Percentiles rank a stretch among this genome's conserved stretches.
These are phyloP conservation scores for Stephanodiscus minutulus DNA, from an alignment of 108 stramenopile genomes.

Conservation along the genomic window DNA sequence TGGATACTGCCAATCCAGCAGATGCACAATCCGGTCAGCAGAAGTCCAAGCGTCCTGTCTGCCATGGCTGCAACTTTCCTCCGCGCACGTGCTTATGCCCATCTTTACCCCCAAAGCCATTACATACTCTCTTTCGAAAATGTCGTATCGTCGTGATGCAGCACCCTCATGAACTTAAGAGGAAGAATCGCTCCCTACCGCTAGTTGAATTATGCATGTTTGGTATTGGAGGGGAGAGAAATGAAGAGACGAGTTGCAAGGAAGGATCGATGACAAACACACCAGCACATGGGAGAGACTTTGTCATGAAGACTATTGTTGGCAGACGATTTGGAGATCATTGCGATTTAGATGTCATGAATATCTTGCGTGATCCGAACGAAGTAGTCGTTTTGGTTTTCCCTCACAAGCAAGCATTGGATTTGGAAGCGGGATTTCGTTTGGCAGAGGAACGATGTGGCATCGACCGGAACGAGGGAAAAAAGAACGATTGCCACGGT, in stretches of 20 bases:
- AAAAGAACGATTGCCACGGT: constrained; percentile 16
- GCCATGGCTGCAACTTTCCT: constrained; percentile 56
- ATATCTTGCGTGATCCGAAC: constrained; percentile 40
- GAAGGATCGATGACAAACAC: background rate
- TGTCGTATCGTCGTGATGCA: constrained; percentile 63
- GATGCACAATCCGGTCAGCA: background rate
- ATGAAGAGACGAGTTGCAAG: background rate
- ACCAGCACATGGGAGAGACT: constrained; percentile 9
- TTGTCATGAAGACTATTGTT: constrained; percentile 46
- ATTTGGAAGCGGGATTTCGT: constrained; percentile 38
- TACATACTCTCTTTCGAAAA: constrained; percentile 31
- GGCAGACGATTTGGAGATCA: constrained; percentile 55
- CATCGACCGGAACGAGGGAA: constrained; percentile 9
- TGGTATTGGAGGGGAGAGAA: background rate
- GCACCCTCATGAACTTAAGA: constrained; percentile 71
- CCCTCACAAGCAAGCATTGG: constrained; percentile 48
- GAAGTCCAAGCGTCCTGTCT: constrained; percentile 37
- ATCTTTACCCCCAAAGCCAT: constrained; percentile 46
- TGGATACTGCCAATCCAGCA: constrained; percentile 2
- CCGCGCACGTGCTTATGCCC: constrained; percentile 65
- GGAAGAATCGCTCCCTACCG: constrained; percentile 75
- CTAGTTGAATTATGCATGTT: constrained; percentile 64
- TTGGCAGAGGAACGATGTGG: constrained; percentile 35
- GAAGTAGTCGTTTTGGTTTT: constrained; percentile 40
- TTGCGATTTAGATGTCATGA: constrained; percentile 32